Evolutionary conservation across 2,329 filamentous ascomycete species (phyloP), one percentile per base, ranked within the genome.

Genomic region (Macrophomina pseudophaseolina): DNA sequence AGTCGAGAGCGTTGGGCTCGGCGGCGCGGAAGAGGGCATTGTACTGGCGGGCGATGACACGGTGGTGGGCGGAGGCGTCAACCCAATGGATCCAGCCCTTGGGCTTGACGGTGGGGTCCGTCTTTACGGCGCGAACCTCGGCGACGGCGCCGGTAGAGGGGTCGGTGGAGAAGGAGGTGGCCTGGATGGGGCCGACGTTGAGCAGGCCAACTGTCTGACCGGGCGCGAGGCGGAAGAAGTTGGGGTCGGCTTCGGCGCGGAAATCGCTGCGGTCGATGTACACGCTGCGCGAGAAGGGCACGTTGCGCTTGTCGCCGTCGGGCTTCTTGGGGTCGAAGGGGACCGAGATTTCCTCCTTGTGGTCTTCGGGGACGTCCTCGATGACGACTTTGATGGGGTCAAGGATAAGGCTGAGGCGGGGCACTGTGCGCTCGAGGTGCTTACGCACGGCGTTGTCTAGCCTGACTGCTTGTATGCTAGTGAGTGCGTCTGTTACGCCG

Each of bases 211-310:
- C 91, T 2, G 87, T 85, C 79, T 92, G 90, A 68, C 88, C 88
- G 0, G 91, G 91, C 0, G 91, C 88, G 23, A 94, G 86, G 33
- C 91, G 89, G 86, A 92, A 93, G 78, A 91, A 94, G 69, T 92
- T 89, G 23, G 87, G 85, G 70, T 86, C 87, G 70, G 91, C 90
- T 49, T 86, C 86, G 74, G 92, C 89, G 64, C 91, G 85, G 81
- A 94, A 94, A 75, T 94, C 91, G 60, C 84, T 86, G 66, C 89
- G 87, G 72, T 97, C 94, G 66, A 97, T 97, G 79, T 93, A 97
- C 40, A 97, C 86, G 1, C 86, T 92, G 71, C 88, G 88, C 1
- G 92, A 93, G 71, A 97, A 88, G 40, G 85, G 85, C 14, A 90
- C 78, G 65, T 80, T 82, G 73, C 88, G 86, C 67, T 81, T 84